Evolutionary conservation across 306 rosid genomes (phyloP), one percentile per base, ranked within the genome.

Genomic region (Echinosophora koreensis): DNA sequence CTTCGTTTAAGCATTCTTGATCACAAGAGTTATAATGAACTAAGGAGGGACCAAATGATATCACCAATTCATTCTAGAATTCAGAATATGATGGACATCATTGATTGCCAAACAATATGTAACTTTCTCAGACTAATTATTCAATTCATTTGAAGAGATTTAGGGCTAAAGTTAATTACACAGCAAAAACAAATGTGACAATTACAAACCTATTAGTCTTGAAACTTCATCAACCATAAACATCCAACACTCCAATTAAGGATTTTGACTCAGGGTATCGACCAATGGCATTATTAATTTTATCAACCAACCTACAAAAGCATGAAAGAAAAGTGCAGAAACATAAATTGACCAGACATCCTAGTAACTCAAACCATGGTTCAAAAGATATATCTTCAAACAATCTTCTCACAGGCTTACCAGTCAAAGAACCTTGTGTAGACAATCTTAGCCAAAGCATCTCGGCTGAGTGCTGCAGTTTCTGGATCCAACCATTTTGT

Each of bases 201-300:
- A 75, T 73, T 82, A 86, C 88, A 90, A 84, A 92, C 98, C 98
- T 94, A 94, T 94, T 94, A 56, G 91, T 89, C 86, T 94, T 92
- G 93, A 94, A 94, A 88, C 96, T 94, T 87, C 92, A 97, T 81
- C 91, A 94, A 67, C 98, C 97, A 72, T 94, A 94, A 67, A 94
- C 92, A 86, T 94, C 98, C 83, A 94, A 87, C 81, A 92, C 98
- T 3, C 98, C 98, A 84, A 94, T 94, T 74, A 94, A 69, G 80
- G 68, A 84, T 72, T 94, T 94, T 3, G 98, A 94, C 60, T 94
- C 75, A 4, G 93, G 91, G 68, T 92, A 96, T 86, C 92, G 98
- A 28, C 98, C 98, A 64, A 94, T 92, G 71, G 98, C 82, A 74
- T 42, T 84, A 78, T 92, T 94, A 66, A 94, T 92, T 22, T 86